A percentile compares a stretch with the other conserved stretches of the same genome.
Evolutionary conservation across 148 eudicot species (phyloP).

Genomic region (Amaranthus palmeri): DNA sequence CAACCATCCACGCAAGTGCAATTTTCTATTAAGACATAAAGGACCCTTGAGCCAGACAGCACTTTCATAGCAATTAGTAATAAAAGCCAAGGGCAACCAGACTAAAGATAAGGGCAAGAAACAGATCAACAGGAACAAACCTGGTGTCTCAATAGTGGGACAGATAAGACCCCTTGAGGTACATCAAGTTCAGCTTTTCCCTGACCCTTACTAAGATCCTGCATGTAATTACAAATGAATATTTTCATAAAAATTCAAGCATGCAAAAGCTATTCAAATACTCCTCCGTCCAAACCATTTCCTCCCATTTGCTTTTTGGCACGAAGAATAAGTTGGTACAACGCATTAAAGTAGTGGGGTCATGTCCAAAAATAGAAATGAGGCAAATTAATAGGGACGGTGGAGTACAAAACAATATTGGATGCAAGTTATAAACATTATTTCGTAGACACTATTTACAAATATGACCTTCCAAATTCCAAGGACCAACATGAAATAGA

Average conservation of each 20-base stretch:
- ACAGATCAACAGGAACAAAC: constrained; percentile 29
- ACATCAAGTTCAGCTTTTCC: constrained; percentile 55
- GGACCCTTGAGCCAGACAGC: constrained; percentile 14
- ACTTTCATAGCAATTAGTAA: not conserved
- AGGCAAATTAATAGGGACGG: too few relatives aligned
- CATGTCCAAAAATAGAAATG: too few relatives aligned
- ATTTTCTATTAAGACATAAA: constrained; percentile 55
- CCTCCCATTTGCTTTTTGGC: too few relatives aligned
- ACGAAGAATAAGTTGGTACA: too few relatives aligned
- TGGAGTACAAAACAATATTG: not conserved
- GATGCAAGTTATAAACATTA: not conserved
- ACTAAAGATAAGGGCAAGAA: too few relatives aligned
- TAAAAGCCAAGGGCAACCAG: not conserved
- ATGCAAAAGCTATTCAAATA: not conserved
- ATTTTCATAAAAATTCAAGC: constrained; percentile 1
- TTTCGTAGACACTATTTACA: not conserved
- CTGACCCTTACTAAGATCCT: constrained; percentile 87
- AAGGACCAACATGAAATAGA: not conserved
- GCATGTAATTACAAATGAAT: constrained; percentile 27
- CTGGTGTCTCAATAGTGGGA: constrained; percentile 91
- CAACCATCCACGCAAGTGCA: constrained; percentile 96
- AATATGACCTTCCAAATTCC: not conserved
- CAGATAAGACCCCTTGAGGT: constrained; percentile 66
- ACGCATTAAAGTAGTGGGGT: too few relatives aligned
- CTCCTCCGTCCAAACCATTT: too few relatives aligned